A percentile compares a stretch with the other conserved stretches of the same genome.
Conservation (phyloP, 257 asterid species). For the Parsonsia alboflavescens region DNA sequence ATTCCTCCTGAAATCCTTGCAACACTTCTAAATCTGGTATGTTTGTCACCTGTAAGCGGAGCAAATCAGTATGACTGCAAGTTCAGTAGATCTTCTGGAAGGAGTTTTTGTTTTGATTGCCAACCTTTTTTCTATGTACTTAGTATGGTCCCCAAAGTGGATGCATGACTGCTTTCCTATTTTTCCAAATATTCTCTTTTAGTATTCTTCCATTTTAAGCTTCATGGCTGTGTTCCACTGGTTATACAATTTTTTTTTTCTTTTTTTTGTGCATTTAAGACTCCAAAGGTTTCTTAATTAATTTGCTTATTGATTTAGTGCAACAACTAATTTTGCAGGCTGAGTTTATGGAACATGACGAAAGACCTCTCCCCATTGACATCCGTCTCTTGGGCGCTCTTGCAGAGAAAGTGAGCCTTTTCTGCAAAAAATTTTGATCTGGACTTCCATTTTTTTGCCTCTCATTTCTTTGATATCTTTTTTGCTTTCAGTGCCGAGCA, state of each 20-base stretch:
- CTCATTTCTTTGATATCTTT: slow-evolving; percentile 19
- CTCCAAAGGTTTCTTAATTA: not conserved
- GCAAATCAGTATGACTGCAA: slow-evolving; percentile 1
- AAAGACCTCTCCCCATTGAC: slow-evolving; percentile 95
- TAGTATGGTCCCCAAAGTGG: not conserved
- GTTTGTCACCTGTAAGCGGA: slow-evolving; percentile 13
- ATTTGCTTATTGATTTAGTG: slow-evolving; percentile 21
- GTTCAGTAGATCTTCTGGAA: not conserved
- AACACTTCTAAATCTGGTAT: slow-evolving; percentile 92
- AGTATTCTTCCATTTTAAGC: not conserved
- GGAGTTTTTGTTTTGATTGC: not conserved
- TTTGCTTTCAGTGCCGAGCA: slow-evolving; percentile 84
- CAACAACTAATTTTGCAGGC: slow-evolving; percentile 54
- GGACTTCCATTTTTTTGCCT: not conserved
- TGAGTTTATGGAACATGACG: slow-evolving; percentile 99
- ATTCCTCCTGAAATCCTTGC: slow-evolving; percentile 98
- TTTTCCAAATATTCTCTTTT: not conserved
- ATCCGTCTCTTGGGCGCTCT: slow-evolving; percentile 98
- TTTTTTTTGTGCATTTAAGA: slow-evolving; percentile 2
- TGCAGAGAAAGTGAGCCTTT: slow-evolving; percentile 74
- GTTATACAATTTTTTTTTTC: not conserved
- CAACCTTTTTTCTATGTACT: not conserved
- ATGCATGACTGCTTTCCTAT: not conserved
- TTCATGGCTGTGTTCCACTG: not conserved
- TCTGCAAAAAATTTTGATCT: slow-evolving; percentile 12